Evolutionary conservation across 768 basidiomycete genomes (phyloP).

Genomic region (Tulasnella sp.): DNA sequence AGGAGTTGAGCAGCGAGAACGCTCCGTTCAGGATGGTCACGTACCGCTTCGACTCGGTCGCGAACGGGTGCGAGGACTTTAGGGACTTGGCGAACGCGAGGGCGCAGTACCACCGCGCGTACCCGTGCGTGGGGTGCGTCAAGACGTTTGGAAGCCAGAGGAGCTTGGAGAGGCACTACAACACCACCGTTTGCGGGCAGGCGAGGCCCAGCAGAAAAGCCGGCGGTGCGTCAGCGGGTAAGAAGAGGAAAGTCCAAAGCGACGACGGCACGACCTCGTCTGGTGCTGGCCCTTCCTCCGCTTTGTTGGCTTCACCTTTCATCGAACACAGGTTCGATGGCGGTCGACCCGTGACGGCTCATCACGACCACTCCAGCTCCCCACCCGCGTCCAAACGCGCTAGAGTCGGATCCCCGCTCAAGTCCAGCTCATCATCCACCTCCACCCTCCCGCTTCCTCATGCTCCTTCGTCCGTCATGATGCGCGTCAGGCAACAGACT

Average conservation of each 20-base stretch:
- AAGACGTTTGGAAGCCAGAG: slow-evolving; percentile 8
- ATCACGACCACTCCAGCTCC: neutral
- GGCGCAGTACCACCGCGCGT: neutral
- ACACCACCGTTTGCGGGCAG: neutral
- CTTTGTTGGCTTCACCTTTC: neutral
- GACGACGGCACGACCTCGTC: neutral
- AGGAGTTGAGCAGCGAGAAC: neutral
- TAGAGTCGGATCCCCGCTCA: neutral
- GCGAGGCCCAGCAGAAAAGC: neutral
- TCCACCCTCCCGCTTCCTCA: neutral
- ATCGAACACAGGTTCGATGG: neutral
- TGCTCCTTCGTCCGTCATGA: neutral
- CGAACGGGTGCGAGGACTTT: neutral
- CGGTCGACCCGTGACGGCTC: neutral
- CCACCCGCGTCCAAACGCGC: neutral
- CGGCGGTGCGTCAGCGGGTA: neutral
- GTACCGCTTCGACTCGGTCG: neutral
- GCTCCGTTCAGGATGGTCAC: neutral
- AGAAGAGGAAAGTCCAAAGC: neutral
- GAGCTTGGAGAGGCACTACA: slow-evolving; percentile 5
- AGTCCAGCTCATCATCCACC: neutral
- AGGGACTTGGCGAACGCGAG: neutral
- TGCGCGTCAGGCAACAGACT: slow-evolving; percentile 9
- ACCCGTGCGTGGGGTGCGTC: neutral
- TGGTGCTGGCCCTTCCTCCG: neutral